Conservation (phyloP, 495 filamentous ascomycete genomes). For the Penicillium antarcticum region DNA sequence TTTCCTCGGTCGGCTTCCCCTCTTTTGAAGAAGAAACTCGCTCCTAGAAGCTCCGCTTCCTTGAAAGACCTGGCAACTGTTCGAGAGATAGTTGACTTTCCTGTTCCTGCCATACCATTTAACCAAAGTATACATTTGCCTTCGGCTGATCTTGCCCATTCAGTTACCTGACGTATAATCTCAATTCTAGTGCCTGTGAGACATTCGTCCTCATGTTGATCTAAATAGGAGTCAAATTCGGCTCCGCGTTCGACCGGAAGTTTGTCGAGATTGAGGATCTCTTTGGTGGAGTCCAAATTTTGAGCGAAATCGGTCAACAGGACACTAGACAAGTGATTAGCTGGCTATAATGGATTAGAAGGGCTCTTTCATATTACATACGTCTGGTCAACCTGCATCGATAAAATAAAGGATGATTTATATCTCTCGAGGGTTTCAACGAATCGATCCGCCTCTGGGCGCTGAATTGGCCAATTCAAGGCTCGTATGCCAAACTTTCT, state of each 20-base stretch:
- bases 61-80: slow-evolving; percentile 14
- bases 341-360: slow-evolving; percentile 11
- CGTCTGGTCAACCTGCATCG: slow-evolving; percentile 27
- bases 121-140: slow-evolving; percentile 34
- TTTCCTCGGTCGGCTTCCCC: neutral
- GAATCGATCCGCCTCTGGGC: slow-evolving; percentile 18
- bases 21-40: no score
- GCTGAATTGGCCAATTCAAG: slow-evolving; percentile 29
- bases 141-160: neutral
- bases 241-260: no score
- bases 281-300: neutral
- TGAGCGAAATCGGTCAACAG: slow-evolving; percentile 11
- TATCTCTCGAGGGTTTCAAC: slow-evolving; percentile 25
- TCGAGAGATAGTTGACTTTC: slow-evolving; percentile 35
- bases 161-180: neutral
- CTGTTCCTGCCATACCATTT: slow-evolving; percentile 37
- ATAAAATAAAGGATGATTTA: slow-evolving; percentile 26
- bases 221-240: neutral
- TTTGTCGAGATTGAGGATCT: neutral
- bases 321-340: slow-evolving; percentile 11
- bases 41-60: slow-evolving; percentile 10
- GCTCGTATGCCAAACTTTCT: slow-evolving; percentile 25
- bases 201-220: neutral
- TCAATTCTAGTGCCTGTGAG: neutral
- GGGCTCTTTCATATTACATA: slow-evolving; percentile 16